Evolutionary conservation across 176 grass and related monocot species (phyloP).

Genomic region (Triticum aestivum): DNA sequence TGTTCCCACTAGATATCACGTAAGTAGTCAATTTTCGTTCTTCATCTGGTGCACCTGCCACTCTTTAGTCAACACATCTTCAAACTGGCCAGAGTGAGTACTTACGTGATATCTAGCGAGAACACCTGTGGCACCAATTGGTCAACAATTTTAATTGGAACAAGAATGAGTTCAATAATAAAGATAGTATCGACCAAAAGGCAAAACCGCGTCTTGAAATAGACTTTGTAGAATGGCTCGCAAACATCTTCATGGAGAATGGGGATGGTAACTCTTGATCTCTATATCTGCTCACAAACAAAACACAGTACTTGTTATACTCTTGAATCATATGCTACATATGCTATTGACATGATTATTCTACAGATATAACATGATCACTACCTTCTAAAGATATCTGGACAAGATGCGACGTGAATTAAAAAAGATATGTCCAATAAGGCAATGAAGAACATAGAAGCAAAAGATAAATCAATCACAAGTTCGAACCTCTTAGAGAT

Average conservation of each 20-base stretch:
- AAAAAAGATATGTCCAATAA: slow-evolving; percentile 15
- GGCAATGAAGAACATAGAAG: slow-evolving; percentile 31
- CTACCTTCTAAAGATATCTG: slow-evolving; percentile 9
- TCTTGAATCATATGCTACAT: background rate
- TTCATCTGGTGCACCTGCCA: background rate
- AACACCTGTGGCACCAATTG: no score
- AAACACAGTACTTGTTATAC: background rate
- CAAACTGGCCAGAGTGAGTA: no score
- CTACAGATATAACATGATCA: background rate
- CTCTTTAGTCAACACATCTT: no score
- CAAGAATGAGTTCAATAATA: no score
- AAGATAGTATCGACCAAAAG: no score
- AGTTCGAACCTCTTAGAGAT: slow-evolving; percentile 13
- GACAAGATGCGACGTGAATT: background rate
- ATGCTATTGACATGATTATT: background rate
- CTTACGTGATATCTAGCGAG: no score
- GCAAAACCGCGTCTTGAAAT: no score
- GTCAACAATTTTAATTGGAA: no score
- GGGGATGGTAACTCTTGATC: background rate
- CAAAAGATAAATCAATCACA: slow-evolving; percentile 28
- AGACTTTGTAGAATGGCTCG: no score
- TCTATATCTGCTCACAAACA: background rate
- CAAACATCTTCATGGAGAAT: background rate
- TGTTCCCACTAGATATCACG: no score
- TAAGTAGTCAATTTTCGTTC: no score